A percentile compares a stretch with the other conserved stretches of the same genome.
Evolutionary conservation across 805 yeast species (phyloP).

Genomic region (Lipomyces lipofer): DNA sequence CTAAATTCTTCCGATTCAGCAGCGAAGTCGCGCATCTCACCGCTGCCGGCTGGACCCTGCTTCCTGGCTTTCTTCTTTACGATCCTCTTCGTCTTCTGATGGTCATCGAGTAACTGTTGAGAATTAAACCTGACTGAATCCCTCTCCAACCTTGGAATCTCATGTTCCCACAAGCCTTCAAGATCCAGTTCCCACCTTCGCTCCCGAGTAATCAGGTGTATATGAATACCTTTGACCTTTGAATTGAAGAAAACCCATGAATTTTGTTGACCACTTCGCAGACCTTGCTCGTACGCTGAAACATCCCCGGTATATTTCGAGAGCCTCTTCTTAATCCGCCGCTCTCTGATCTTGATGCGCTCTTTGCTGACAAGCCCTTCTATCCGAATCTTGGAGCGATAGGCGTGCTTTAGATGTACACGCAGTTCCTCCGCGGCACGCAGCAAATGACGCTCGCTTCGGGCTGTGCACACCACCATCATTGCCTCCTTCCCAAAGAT

Average conservation of each 20-base stretch:
- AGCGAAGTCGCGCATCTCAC: not conserved
- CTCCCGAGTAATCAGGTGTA: slow-evolving; percentile 72
- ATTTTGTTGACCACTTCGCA: slow-evolving; percentile 49
- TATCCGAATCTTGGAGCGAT: slow-evolving; percentile 49
- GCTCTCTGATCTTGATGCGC: slow-evolving; percentile 51
- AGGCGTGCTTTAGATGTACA: slow-evolving; percentile 56
- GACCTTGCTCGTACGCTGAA: slow-evolving; percentile 57
- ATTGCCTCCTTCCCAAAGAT: slow-evolving; percentile 46
- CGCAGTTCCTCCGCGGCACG: slow-evolving; percentile 66
- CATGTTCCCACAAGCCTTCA: slow-evolving; percentile 60
- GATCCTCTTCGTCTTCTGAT: slow-evolving; percentile 5
- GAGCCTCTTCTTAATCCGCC: slow-evolving; percentile 52
- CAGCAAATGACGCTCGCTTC: slow-evolving; percentile 70
- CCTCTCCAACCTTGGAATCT: slow-evolving; percentile 17
- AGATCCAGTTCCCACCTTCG: slow-evolving; percentile 68
- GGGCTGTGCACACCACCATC: slow-evolving; percentile 72
- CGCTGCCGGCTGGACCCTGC: slow-evolving; percentile 11
- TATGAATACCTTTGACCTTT: slow-evolving; percentile 57
- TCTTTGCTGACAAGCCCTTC: slow-evolving; percentile 74
- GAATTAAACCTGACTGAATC: not conserved
- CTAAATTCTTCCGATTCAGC: slow-evolving; percentile 9
- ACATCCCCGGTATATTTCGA: slow-evolving; percentile 56
- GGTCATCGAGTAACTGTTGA: slow-evolving; percentile 1
- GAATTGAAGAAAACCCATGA: slow-evolving; percentile 85
- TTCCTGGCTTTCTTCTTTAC: slow-evolving; percentile 11